Percentiles rank a stretch among this genome's conserved stretches.
phyloP scores from a whole-genome alignment of 2,329 filamentous ascomycete species.

The Diaporthe sp. region DNA sequence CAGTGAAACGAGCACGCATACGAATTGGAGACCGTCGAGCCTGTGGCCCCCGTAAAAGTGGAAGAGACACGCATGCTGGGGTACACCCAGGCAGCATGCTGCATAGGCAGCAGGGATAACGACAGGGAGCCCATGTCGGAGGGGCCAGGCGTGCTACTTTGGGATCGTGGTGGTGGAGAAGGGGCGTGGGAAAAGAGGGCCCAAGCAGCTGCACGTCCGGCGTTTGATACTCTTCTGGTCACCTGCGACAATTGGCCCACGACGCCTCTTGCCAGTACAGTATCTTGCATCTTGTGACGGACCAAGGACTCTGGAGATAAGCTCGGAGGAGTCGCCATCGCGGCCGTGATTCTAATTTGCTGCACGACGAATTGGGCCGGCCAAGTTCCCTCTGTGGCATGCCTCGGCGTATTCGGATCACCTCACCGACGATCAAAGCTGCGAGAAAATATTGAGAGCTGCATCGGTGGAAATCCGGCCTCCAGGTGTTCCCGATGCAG shows the following conservation, averaged over 20 bases:
- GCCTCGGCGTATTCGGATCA: constrained; percentile 23
- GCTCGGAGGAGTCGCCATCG: constrained; percentile 12
- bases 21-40: constrained; percentile 32
- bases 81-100: constrained; percentile 31
- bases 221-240: constrained; percentile 34
- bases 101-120: constrained; percentile 39
- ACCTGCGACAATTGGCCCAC: constrained; percentile 34
- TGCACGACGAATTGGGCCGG: constrained; percentile 22
- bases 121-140: constrained; percentile 31
- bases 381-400: constrained; percentile 4
- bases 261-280: constrained; percentile 30
- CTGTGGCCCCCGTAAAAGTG: constrained; percentile 35
- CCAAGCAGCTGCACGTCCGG: constrained; percentile 35
- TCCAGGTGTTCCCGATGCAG: background rate
- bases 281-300: constrained; percentile 20
- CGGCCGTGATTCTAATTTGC: constrained; percentile 12
- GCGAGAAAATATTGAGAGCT: constrained; percentile 2
- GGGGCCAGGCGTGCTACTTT: constrained; percentile 24
- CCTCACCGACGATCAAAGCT: constrained; percentile 19
- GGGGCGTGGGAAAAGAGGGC: constrained; percentile 34
- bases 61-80: constrained; percentile 37
- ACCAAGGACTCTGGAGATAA: constrained; percentile 20
- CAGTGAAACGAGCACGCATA: constrained; percentile 36
- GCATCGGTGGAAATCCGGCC: background rate
- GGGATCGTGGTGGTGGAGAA: constrained; percentile 37